Evolutionary conservation across 208 protist species (phyloP).

Genomic region (Trypanosoma avium): DNA sequence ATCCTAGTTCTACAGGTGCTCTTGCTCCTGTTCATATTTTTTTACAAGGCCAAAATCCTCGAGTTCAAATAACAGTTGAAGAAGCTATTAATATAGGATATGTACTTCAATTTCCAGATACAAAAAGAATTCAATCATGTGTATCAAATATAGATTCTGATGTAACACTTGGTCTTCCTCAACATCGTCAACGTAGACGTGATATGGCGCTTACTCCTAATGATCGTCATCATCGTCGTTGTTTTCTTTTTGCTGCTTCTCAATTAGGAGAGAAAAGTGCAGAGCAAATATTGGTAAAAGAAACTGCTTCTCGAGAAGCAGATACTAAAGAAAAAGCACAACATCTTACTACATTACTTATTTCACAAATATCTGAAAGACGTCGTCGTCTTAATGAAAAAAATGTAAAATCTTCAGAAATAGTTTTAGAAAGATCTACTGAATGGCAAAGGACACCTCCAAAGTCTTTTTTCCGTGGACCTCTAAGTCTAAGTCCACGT

Average conservation of each 20-base stretch:
- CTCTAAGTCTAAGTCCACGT: background rate
- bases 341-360: constrained; percentile 62
- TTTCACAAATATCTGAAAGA: constrained; percentile 28
- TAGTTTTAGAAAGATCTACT: background rate
- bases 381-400: background rate
- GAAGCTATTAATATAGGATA: constrained; percentile 78
- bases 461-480: background rate
- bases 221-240: constrained; percentile 66
- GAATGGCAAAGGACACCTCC: background rate
- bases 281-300: constrained; percentile 20
- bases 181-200: constrained; percentile 58
- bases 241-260: constrained; percentile 80
- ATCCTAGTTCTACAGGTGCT: background rate
- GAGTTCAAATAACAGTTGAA: constrained; percentile 58
- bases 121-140: constrained; percentile 66
- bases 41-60: constrained; percentile 51
- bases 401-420: background rate
- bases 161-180: constrained; percentile 67
- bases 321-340: constrained; percentile 44
- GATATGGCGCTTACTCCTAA: constrained; percentile 78
- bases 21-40: constrained; percentile 76
- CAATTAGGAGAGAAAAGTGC: constrained; percentile 41
- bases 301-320: constrained; percentile 34
- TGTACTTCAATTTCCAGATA: constrained; percentile 76
- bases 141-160: constrained; percentile 82